Evolutionary conservation across 768 basidiomycete species (phyloP).

Genomic region (Lentinula sp.): DNA sequence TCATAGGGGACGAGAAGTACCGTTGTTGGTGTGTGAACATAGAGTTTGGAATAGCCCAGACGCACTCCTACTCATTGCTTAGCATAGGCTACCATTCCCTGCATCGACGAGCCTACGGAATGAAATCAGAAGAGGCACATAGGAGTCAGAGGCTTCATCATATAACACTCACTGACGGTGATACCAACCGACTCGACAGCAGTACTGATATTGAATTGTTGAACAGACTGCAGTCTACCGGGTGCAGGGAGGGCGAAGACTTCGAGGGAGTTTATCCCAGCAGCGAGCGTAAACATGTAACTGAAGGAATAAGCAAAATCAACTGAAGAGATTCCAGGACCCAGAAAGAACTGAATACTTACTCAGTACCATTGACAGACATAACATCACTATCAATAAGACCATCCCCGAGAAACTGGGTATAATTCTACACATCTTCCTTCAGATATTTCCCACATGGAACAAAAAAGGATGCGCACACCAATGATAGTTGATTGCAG

Average conservation of each 20-base stretch:
- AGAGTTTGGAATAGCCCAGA: too few relatives aligned
- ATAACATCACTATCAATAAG: conserved; percentile 36
- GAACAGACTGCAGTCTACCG: conserved; percentile 23
- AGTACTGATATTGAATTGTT: conserved; percentile 23
- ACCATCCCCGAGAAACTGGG: conserved; percentile 25
- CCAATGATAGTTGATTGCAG: conserved; percentile 37
- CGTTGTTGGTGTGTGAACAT: too few relatives aligned
- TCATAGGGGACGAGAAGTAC: too few relatives aligned
- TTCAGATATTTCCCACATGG: background rate
- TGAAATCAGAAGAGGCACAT: background rate
- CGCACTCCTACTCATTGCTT: background rate
- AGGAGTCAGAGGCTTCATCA: background rate
- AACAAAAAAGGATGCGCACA: conserved; percentile 14
- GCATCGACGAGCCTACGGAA: background rate
- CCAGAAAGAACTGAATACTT: conserved; percentile 6
- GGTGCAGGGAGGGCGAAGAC: conserved; percentile 31
- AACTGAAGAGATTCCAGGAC: too few relatives aligned
- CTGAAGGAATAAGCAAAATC: conserved; percentile 11
- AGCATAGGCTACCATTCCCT: background rate
- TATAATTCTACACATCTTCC: conserved; percentile 27
- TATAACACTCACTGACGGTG: conserved; percentile 23
- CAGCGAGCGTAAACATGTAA: conserved; percentile 33
- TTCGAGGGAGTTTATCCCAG: conserved; percentile 30
- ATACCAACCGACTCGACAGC: conserved; percentile 24
- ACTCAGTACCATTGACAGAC: conserved; percentile 30